Conservation (phyloP, 1,284 basidiomycete genomes). For the Microbotryum scabiosae region DNA sequence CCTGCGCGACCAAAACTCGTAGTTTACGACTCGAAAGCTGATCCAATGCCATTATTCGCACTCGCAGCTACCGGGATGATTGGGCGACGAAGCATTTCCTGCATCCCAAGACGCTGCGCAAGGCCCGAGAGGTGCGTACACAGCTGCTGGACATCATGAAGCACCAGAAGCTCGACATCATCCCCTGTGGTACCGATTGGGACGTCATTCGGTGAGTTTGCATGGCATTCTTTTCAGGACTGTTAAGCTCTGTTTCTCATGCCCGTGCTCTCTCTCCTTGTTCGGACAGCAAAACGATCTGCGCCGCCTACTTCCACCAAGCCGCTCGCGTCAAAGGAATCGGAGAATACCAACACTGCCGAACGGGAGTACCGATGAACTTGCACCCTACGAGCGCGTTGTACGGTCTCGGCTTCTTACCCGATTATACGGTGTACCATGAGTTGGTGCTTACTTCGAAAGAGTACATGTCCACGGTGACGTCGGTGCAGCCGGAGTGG, state of each 20-base stretch:
- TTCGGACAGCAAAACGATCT: conserved; percentile 76
- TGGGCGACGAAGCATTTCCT: conserved; percentile 94
- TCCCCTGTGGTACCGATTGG: conserved; percentile 89
- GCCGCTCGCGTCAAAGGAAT: conserved; percentile 96
- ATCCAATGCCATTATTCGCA: background rate
- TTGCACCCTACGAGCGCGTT: conserved; percentile 93
- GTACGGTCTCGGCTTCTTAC: conserved; percentile 88
- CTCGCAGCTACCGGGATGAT: conserved; percentile 67
- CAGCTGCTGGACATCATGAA: conserved; percentile 99
- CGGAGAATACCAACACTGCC: conserved; percentile 94
- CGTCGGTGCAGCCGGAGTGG: conserved; percentile 91
- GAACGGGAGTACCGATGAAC: conserved; percentile 86
- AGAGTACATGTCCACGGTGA: conserved; percentile 95
- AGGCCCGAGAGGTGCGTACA: conserved; percentile 88
- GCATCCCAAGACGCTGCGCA: conserved; percentile 89
- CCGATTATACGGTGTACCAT: conserved; percentile 93
- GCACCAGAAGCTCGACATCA: conserved; percentile 84
- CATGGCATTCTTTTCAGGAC: background rate
- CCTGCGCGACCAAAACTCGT: background rate
- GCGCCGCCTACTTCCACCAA: conserved; percentile 98
- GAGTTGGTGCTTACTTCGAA: conserved; percentile 82
- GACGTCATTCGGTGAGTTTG: conserved; percentile 67
- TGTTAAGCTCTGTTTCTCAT: background rate
- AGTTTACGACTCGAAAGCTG: background rate
- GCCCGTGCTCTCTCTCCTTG: conserved; percentile 25